Conservation (phyloP, 345 rosid species). For the Corchorus olitorius region DNA sequence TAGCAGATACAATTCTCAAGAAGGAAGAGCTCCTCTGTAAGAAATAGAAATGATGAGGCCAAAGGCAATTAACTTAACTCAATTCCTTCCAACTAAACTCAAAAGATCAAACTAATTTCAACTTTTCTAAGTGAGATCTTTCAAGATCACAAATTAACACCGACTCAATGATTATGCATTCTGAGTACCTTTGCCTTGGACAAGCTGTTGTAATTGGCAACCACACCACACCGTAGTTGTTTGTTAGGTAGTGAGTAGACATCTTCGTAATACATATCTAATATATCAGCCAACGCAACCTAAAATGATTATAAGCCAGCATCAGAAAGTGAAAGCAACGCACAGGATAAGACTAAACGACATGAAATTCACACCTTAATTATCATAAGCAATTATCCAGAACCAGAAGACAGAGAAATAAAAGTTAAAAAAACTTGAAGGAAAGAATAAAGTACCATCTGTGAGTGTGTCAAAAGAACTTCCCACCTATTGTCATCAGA, state of each 20-base stretch:
- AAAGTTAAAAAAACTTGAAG: constrained; percentile 16
- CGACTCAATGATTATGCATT: constrained; percentile 1
- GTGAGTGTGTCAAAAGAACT: constrained; percentile 87
- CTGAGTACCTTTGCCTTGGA: constrained; percentile 63
- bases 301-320: constrained; percentile 34
- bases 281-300: constrained; percentile 78
- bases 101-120: neutral
- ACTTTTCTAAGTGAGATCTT: neutral
- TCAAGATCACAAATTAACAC: constrained; percentile 1
- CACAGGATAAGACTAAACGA: constrained; percentile 4
- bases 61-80: neutral
- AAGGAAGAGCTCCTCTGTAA: constrained; percentile 62
- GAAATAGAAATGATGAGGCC: constrained; percentile 21
- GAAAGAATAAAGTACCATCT: constrained; percentile 65
- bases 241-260: constrained; percentile 70
- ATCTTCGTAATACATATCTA: constrained; percentile 88
- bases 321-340: constrained; percentile 27
- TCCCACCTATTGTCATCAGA: constrained; percentile 59
- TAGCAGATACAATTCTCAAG: constrained; percentile 51
- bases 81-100: neutral
- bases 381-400: constrained; percentile 3
- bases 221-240: constrained; percentile 50
- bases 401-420: constrained; percentile 5
- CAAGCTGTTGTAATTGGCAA: constrained; percentile 44
- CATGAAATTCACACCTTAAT: neutral